Conservation (phyloP, 805 yeast species). For the Lipomyces mesembrius region DNA sequence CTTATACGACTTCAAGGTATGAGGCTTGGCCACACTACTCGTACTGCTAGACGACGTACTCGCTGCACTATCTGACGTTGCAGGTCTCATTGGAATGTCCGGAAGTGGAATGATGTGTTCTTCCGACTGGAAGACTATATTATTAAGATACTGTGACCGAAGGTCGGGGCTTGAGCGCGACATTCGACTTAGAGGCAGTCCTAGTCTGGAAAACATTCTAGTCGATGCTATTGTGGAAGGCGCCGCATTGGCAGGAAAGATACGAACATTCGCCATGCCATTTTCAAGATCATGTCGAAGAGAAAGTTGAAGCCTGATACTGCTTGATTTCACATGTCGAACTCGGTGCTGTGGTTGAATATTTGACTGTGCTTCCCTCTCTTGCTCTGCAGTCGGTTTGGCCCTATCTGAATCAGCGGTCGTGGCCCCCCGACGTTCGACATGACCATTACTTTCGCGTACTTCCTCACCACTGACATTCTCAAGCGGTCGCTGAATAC, state of each 20-base stretch:
- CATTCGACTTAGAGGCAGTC: background rate
- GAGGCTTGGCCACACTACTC: slow-evolving; percentile 2
- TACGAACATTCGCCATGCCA: background rate
- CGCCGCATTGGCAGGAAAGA: background rate
- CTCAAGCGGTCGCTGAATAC: background rate
- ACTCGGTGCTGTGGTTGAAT: background rate
- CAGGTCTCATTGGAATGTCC: slow-evolving; percentile 3
- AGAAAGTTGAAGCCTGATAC: background rate
- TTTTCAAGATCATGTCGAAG: background rate
- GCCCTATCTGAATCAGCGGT: background rate
- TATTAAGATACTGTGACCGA: slow-evolving; percentile 16
- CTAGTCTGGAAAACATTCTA: background rate
- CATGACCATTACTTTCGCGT: background rate
- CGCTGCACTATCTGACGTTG: slow-evolving; percentile 10
- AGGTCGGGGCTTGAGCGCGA: slow-evolving; percentile 31
- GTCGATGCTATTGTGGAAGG: background rate
- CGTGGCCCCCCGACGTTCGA: background rate
- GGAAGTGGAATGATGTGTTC: background rate
- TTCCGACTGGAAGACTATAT: background rate
- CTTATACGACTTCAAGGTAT: slow-evolving; percentile 9
- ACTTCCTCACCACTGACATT: background rate
- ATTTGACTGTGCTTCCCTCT: slow-evolving; percentile 1
- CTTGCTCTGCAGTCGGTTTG: background rate
- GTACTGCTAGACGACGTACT: slow-evolving; percentile 4
- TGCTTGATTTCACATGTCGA: slow-evolving; percentile 4